phyloP scores from a whole-genome alignment of 148 eudicot species.

The Rhododendron kiyosumense region DNA sequence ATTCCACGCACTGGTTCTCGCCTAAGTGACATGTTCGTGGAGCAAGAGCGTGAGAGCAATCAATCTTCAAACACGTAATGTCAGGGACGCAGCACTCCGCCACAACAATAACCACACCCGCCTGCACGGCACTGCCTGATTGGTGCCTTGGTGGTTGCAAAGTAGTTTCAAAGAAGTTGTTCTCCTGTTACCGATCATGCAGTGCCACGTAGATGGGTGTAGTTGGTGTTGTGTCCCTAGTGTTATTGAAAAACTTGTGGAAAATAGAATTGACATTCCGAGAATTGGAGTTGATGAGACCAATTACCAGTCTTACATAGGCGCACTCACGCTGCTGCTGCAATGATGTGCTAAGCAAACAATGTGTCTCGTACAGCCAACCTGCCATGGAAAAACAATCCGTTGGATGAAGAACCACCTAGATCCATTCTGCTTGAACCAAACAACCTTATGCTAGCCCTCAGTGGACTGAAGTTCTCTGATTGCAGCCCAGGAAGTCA shows the following conservation, averaged over 20 bases:
- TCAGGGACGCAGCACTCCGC: too few relatives aligned
- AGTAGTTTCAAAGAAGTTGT: too few relatives aligned
- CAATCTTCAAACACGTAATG: too few relatives aligned
- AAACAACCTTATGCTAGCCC: neutral
- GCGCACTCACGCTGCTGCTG: neutral
- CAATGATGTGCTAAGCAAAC: neutral
- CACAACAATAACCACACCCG: too few relatives aligned
- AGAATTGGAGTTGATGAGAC: neutral
- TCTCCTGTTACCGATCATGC: too few relatives aligned
- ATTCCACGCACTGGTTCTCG: neutral
- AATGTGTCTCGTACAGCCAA: neutral
- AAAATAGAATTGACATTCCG: neutral
- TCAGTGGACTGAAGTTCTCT: neutral
- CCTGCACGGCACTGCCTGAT: too few relatives aligned
- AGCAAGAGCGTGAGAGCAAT: too few relatives aligned
- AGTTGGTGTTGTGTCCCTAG: too few relatives aligned
- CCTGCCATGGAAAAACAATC: neutral
- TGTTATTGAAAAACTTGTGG: neutral
- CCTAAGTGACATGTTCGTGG: neutral
- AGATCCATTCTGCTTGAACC: neutral
- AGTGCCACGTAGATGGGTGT: too few relatives aligned
- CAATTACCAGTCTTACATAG: neutral
- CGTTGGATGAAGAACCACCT: neutral
- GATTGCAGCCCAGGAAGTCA: neutral
- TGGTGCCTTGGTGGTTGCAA: too few relatives aligned